A percentile compares a stretch with the other conserved stretches of the same genome.
Evolutionary conservation across 2,329 filamentous ascomycete species (phyloP).

Genomic region (Alternaria atra): DNA sequence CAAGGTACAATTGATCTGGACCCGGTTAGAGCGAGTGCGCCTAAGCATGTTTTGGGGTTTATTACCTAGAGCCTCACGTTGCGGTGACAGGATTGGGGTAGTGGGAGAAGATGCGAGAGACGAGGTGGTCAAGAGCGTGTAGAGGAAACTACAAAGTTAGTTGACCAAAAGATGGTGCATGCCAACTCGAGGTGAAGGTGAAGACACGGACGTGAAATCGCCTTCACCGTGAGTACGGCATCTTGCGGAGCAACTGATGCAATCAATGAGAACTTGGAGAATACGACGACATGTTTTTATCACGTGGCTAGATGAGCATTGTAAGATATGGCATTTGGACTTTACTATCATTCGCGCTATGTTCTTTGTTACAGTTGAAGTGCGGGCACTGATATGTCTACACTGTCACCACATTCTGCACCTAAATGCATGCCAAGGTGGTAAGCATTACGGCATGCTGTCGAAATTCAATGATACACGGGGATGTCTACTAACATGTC

Average conservation of each 20-base stretch:
- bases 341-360: not conserved
- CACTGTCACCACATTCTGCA: not conserved
- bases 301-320: not conserved
- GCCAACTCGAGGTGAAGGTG: constrained; percentile 4
- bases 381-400: not conserved
- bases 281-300: not conserved
- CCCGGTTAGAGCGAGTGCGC: not conserved
- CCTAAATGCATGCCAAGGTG: not conserved
- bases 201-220: not conserved
- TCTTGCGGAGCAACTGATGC: not conserved
- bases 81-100: not conserved
- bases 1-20: not conserved
- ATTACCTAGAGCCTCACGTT: not conserved
- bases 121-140: not conserved
- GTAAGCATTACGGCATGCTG: too few species aligned
- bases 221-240: constrained; percentile 2
- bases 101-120: not conserved
- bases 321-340: not conserved
- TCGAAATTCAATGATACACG: too few species aligned
- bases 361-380: not conserved
- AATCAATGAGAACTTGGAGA: not conserved
- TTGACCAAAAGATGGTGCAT: not conserved
- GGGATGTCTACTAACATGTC: not conserved
- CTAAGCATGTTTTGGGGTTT: not conserved
- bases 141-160: not conserved